These are phyloP conservation scores for Phytophthora citrophthora DNA, from an alignment of 352 stramenopile species.

Conservation along the genomic window DNA sequence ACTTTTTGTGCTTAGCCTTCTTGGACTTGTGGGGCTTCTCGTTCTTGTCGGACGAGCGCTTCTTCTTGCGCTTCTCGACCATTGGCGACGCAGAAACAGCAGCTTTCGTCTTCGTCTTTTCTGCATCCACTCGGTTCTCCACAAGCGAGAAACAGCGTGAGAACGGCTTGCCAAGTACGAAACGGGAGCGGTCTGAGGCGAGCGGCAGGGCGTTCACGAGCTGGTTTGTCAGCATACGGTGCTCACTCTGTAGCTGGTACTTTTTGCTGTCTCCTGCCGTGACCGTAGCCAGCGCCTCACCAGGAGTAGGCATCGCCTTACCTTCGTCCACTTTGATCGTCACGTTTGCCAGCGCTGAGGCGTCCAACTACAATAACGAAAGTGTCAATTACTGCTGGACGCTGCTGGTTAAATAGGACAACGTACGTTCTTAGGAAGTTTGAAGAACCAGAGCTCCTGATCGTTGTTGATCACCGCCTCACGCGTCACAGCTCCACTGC, in stretches of 20 bases:
- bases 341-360: conserved; percentile 68
- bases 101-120: conserved; percentile 15
- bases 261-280: conserved; percentile 47
- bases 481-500: conserved; percentile 61
- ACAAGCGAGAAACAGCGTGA: conserved; percentile 77
- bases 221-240: conserved; percentile 70
- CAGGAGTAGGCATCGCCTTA: conserved; percentile 30
- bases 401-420: not conserved
- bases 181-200: conserved; percentile 60
- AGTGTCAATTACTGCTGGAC: conserved; percentile 7
- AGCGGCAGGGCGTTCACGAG: conserved; percentile 79
- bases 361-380: conserved; percentile 56
- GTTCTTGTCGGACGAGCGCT: conserved; percentile 34
- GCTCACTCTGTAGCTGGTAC: conserved; percentile 67
- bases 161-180: conserved; percentile 77
- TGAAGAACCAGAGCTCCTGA: conserved; percentile 90
- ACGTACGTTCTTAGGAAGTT: conserved; percentile 83
- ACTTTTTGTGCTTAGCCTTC: conserved; percentile 63
- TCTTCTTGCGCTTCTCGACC: conserved; percentile 44
- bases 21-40: conserved; percentile 57
- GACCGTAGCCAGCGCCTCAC: conserved; percentile 53
- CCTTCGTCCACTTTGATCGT: conserved; percentile 63
- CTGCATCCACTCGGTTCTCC: conserved; percentile 42
- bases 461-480: conserved; percentile 69
- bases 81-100: conserved; percentile 8